Percentiles rank a stretch among this genome's conserved stretches.
Conservation (phyloP, 1,284 basidiomycete species). For the Gastroboletus turbinatus region DNA sequence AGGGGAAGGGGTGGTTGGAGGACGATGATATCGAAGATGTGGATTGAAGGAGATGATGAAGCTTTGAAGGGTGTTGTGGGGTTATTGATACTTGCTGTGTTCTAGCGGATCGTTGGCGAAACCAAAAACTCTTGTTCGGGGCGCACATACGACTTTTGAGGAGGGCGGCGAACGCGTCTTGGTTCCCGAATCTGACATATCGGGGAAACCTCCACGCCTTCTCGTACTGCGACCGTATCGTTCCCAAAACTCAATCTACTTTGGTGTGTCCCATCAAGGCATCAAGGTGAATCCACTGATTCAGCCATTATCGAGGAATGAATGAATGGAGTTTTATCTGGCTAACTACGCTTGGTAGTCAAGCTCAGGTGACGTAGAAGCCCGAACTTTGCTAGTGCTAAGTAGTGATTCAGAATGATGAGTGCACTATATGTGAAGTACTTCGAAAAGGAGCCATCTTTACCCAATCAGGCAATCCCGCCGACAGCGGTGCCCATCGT, state of each 20-base stretch:
- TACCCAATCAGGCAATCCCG: too few species aligned
- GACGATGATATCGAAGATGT: conserved; percentile 68
- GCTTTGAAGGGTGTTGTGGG: background rate
- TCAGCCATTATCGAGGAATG: too few species aligned
- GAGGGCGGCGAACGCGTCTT: background rate
- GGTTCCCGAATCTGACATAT: background rate
- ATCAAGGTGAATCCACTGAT: conserved; percentile 49
- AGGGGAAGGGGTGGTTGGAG: conserved; percentile 56
- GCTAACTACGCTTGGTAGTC: too few species aligned
- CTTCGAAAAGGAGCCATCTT: too few species aligned
- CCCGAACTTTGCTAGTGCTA: too few species aligned
- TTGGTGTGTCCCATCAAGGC: conserved; percentile 49
- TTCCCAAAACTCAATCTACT: background rate
- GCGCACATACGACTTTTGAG: too few species aligned
- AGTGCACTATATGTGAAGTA: too few species aligned
- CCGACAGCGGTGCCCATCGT: too few species aligned
- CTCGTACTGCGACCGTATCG: background rate
- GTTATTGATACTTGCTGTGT: background rate
- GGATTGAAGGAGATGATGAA: conserved; percentile 20
- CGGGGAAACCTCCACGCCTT: background rate
- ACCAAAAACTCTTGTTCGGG: background rate
- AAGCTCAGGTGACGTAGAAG: too few species aligned
- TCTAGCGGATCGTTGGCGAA: background rate
- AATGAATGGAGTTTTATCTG: too few species aligned
- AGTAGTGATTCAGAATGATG: too few species aligned